These are phyloP conservation scores for Galerina marginata DNA, from an alignment of 768 basidiomycete species.

Conservation along the genomic window DNA sequence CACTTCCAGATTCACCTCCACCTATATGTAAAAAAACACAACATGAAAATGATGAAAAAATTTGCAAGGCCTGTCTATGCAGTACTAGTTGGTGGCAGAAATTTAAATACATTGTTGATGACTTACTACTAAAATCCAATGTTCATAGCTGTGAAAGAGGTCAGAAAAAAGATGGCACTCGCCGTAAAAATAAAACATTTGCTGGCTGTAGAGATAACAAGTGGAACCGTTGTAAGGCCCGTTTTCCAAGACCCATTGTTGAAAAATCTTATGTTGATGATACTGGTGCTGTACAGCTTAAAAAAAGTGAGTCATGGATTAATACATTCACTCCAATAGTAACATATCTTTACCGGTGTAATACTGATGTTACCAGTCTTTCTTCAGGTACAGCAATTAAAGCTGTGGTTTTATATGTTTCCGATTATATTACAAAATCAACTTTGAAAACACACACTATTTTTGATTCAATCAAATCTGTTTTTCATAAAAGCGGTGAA, in stretches of 20 bases:
- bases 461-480: too few species aligned
- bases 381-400: slow-evolving; percentile 41
- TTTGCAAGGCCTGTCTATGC: slow-evolving; percentile 9
- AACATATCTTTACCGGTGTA: slow-evolving; percentile 36
- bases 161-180: slow-evolving; percentile 22
- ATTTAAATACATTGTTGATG: slow-evolving; percentile 28
- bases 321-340: slow-evolving; percentile 36
- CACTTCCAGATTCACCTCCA: slow-evolving; percentile 26
- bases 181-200: slow-evolving; percentile 17
- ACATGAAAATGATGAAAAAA: not conserved
- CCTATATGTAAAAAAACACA: slow-evolving; percentile 11
- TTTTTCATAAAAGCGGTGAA: slow-evolving; percentile 7
- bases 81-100: slow-evolving; percentile 21
- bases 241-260: slow-evolving; percentile 35
- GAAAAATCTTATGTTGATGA: slow-evolving; percentile 32
- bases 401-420: slow-evolving; percentile 35
- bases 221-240: slow-evolving; percentile 32
- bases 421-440: slow-evolving; percentile 44
- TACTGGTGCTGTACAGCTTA: slow-evolving; percentile 30
- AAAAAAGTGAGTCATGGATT: slow-evolving; percentile 36
- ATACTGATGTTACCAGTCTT: slow-evolving; percentile 39
- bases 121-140: slow-evolving; percentile 32
- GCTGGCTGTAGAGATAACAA: slow-evolving; percentile 22
- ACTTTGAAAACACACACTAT: slow-evolving; percentile 8
- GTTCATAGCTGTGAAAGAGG: slow-evolving; percentile 29